Evolutionary conservation across 164 flowering plant species (phyloP).

Genomic region (Saururus chinensis): DNA sequence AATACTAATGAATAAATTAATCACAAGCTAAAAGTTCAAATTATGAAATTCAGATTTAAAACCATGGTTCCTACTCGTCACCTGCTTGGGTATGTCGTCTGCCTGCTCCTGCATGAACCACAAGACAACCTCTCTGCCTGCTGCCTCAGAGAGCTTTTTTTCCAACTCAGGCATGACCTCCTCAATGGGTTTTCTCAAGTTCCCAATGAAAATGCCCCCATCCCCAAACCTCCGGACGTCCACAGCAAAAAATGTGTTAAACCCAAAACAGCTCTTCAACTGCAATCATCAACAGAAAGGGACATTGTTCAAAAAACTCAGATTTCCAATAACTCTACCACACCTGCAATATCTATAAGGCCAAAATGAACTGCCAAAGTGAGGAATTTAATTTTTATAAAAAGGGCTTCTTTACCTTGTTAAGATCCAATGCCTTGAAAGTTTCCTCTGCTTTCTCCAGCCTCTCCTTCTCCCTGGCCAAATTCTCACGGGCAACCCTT

Average conservation of each 20-base stretch:
- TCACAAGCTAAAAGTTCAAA: neutral
- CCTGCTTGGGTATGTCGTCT: slow-evolving; percentile 81
- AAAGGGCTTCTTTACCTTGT: slow-evolving; percentile 37
- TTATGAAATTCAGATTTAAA: neutral
- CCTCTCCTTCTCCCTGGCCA: slow-evolving; percentile 65
- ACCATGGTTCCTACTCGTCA: slow-evolving; percentile 4
- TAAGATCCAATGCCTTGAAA: slow-evolving; percentile 89
- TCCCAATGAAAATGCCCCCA: slow-evolving; percentile 91
- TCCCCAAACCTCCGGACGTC: slow-evolving; percentile 94
- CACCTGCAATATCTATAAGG: neutral
- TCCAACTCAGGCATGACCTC: slow-evolving; percentile 80
- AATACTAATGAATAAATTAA: too few relatives aligned
- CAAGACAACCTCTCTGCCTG: slow-evolving; percentile 71
- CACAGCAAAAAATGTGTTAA: slow-evolving; percentile 78
- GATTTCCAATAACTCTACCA: neutral
- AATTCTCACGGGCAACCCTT: slow-evolving; percentile 37
- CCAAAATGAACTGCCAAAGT: neutral
- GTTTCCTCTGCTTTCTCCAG: slow-evolving; percentile 76
- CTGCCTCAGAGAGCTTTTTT: slow-evolving; percentile 77
- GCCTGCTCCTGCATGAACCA: slow-evolving; percentile 94
- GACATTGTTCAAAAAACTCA: too few relatives aligned
- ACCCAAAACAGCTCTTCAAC: slow-evolving; percentile 88
- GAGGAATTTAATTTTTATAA: neutral
- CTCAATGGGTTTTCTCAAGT: slow-evolving; percentile 80
- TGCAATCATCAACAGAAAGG: slow-evolving; percentile 18